Percentiles rank a stretch among this genome's conserved stretches.
Evolutionary conservation across 129 eudicot genomes (phyloP).

Genomic region (Solidago caesia): DNA sequence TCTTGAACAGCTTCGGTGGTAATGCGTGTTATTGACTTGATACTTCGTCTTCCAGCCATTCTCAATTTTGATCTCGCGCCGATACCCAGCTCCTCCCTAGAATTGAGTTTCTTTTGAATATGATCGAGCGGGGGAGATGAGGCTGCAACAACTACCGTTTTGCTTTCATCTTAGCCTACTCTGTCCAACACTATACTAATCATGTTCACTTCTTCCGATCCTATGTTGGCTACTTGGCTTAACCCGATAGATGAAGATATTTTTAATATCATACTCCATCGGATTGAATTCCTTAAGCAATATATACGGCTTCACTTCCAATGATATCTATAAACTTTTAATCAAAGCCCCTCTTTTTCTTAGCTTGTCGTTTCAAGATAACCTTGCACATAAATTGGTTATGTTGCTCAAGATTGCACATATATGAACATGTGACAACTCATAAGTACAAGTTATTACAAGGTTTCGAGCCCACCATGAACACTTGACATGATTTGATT

Average conservation of each 20-base stretch:
- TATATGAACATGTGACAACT: no score
- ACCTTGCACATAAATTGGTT: constrained; percentile 67
- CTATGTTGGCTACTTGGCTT: constrained; percentile 76
- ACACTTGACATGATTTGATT: no score
- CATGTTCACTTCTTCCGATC: constrained; percentile 78
- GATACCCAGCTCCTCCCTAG: constrained; percentile 70
- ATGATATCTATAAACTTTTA: constrained; percentile 68
- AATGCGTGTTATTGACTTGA: constrained; percentile 31
- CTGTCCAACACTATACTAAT: constrained; percentile 56
- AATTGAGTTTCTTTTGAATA: constrained; percentile 52
- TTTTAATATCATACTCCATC: constrained; percentile 59
- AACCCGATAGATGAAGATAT: constrained; percentile 47
- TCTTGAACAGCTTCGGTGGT: constrained; percentile 69
- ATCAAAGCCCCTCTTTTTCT: constrained; percentile 78
- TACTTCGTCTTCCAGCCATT: constrained; percentile 67
- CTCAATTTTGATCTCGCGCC: constrained; percentile 75
- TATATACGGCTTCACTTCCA: constrained; percentile 62
- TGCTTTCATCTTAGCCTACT: constrained; percentile 67
- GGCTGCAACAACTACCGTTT: constrained; percentile 52
- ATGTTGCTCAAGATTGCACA: constrained; percentile 62
- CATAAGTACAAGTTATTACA: no score
- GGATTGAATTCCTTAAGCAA: constrained; percentile 67
- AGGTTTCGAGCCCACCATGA: no score
- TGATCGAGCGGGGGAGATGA: constrained; percentile 68
- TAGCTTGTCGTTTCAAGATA: constrained; percentile 68